phyloP scores from a whole-genome alignment of 768 basidiomycete species.

The Fomitopsis serialis region DNA sequence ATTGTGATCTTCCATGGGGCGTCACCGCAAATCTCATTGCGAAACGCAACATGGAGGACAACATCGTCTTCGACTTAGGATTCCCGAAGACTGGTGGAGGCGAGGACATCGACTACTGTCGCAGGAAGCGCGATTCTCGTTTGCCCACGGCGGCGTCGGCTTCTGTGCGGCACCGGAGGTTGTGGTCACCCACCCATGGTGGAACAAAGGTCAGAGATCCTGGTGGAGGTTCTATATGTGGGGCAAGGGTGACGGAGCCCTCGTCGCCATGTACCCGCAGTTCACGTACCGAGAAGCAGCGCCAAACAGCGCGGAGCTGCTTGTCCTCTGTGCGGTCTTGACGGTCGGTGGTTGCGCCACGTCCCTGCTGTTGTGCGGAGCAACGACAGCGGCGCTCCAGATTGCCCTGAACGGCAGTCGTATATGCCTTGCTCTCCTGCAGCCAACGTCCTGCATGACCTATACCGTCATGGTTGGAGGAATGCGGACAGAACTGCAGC shows the following conservation, averaged over 20 bases:
- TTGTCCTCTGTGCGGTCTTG: constrained; percentile 15
- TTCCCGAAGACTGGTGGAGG: constrained; percentile 65
- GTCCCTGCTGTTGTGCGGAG: background rate
- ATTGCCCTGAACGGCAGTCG: constrained; percentile 14
- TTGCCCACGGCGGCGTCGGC: constrained; percentile 30
- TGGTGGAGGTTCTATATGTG: constrained; percentile 56
- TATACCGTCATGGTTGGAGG: constrained; percentile 41
- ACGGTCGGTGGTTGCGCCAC: background rate
- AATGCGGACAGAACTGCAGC: constrained; percentile 29
- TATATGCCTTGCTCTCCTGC: constrained; percentile 24
- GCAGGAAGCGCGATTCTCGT: constrained; percentile 37
- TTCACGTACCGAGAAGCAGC: constrained; percentile 38
- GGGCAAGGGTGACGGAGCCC: constrained; percentile 50
- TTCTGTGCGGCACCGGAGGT: constrained; percentile 46
- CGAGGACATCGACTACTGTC: constrained; percentile 57
- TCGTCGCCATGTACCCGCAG: constrained; percentile 44
- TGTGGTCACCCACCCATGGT: constrained; percentile 53
- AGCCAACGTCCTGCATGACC: constrained; percentile 43
- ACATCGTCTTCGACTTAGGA: constrained; percentile 36
- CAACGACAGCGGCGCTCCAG: background rate
- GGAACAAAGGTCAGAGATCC: constrained; percentile 39
- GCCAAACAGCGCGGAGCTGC: constrained; percentile 46
- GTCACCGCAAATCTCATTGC: constrained; percentile 56
- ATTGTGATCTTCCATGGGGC: constrained; percentile 52
- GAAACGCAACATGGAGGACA: constrained; percentile 39